phyloP scores from a whole-genome alignment of 306 rosid genomes.

The Trichosanthes truncata region DNA sequence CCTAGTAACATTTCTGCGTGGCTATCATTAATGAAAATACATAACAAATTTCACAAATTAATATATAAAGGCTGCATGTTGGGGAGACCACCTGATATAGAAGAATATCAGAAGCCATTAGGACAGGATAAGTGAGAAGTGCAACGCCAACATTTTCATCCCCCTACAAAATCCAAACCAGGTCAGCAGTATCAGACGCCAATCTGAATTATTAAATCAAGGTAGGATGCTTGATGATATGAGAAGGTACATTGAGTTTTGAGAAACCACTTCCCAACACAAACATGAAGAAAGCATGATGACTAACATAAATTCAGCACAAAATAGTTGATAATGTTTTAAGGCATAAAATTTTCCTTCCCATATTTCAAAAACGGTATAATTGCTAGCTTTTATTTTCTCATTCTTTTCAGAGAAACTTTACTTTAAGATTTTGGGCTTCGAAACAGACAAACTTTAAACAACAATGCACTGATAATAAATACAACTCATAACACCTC shows the following conservation, averaged over 20 bases:
- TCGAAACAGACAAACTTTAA: neutral
- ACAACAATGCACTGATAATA: neutral
- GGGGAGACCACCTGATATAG: constrained; percentile 67
- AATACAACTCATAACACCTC: neutral
- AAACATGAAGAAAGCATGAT: neutral
- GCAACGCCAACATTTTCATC: constrained; percentile 96
- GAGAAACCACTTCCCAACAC: neutral
- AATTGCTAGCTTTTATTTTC: neutral
- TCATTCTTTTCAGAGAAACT: neutral
- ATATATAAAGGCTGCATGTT: constrained; percentile 10
- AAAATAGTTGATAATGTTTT: neutral
- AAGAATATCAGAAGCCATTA: constrained; percentile 98
- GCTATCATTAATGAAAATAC: neutral
- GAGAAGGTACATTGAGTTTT: neutral
- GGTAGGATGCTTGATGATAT: neutral
- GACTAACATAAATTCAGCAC: neutral
- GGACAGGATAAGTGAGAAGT: constrained; percentile 94
- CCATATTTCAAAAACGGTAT: neutral
- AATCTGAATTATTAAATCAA: neutral
- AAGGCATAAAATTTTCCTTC: neutral
- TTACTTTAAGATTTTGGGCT: neutral
- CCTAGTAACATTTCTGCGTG: neutral
- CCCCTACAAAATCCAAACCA: constrained; percentile 49
- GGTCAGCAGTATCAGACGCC: neutral
- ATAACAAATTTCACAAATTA: neutral